Percentiles rank a stretch among this genome's conserved stretches.
Conservation (phyloP, 1,139 yeast species). For the Taphrina populina region DNA sequence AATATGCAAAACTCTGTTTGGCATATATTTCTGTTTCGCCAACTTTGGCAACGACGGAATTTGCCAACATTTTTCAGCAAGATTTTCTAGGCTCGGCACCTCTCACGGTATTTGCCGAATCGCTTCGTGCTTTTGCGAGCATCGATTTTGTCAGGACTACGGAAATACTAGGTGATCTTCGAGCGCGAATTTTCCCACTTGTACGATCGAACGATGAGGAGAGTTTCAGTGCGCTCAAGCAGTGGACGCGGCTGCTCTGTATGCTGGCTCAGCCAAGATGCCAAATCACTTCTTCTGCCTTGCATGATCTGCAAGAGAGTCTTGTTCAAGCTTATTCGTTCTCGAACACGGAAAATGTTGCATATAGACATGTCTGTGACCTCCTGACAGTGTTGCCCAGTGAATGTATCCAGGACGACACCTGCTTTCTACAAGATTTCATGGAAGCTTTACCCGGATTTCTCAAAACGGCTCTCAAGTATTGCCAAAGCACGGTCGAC, state of each 20-base stretch:
- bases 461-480: too few relatives aligned
- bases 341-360: neutral
- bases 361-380: neutral
- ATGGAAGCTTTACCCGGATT: too few relatives aligned
- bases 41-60: neutral
- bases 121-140: neutral
- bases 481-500: too few relatives aligned
- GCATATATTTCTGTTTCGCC: neutral
- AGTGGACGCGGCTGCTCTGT: neutral
- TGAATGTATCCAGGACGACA: neutral
- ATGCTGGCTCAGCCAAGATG: neutral
- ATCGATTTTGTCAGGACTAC: neutral
- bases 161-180: neutral
- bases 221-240: neutral
- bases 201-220: neutral
- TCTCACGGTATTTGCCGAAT: neutral
- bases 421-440: neutral
- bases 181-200: neutral
- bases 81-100: conserved; percentile 1
- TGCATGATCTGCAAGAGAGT: neutral
- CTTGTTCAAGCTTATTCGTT: too few relatives aligned
- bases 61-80: neutral
- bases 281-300: neutral
- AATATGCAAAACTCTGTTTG: neutral
- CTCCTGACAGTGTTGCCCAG: neutral